Base-by-base conservation (phyloP, 2,329 filamentous ascomycete species). In the Stagonosporopsis tanaceti region DNA sequence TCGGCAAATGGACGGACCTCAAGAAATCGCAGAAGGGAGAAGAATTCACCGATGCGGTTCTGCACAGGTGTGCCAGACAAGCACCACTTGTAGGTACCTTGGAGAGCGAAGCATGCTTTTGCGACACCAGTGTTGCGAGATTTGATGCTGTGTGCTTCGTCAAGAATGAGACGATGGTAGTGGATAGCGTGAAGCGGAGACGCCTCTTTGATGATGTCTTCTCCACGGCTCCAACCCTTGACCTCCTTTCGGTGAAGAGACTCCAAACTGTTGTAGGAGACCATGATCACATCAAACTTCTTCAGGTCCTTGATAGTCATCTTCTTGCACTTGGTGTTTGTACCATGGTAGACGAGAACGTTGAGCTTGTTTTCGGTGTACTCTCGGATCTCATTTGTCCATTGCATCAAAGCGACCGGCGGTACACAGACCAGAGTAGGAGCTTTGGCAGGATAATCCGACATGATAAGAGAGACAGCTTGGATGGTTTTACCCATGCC, bases 401-500 rank as follows among this genome's bases (percentile, higher is more conserved):
- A 98, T 73, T 98, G 94, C 90, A 97, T 96, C 47, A 98, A 79
- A 38, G 94, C 94, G 38, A 97, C 94, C 0, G 94, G 94, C 0
- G 94, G 94, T 0, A 97, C 93, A 32, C 97, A 84, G 1, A 98
- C 93, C 4, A 98, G 82, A 0, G 92, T 91, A 1, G 95, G 94
- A 52, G 89, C 80, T 65, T 89, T 90, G 22, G 88, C 90, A 3
- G 93, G 94, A 69, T 91, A 97, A 74, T 98, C 93, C 0, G 94
- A 97, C 95, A 98, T 98, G 76, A 99, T 93, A 41, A 99, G 84
- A 3, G 94, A 97, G 17, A 99, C 95, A 2, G 95, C 94, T 77
- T 99, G 95, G 47, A 99, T 98, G 0, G 95, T 99, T 80, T 99
- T 99, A 47, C 95, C 95, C 79, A 99, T 91, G 20, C 95, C 95